Evolutionary conservation across 768 basidiomycete genomes (phyloP).

Genomic region (Macrolepiota fuliginosa): DNA sequence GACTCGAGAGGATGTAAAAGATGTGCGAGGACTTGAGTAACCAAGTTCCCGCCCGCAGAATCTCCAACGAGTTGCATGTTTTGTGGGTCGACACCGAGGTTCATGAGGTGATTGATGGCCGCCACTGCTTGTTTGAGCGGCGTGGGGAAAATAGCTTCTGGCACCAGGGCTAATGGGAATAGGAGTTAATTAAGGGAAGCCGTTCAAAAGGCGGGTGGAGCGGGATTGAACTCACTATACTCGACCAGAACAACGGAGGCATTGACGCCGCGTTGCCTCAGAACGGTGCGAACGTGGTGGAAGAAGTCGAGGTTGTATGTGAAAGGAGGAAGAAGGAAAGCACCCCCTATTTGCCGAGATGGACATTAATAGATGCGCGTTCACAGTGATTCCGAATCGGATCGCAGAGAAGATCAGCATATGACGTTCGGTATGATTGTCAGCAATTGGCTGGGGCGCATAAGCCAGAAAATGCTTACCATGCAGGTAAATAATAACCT

Average conservation of each 20-base stretch:
- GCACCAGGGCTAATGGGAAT: conserved; percentile 22
- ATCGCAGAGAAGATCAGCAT: not conserved
- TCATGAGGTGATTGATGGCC: conserved; percentile 27
- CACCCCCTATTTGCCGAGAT: conserved; percentile 14
- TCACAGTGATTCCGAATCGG: not conserved
- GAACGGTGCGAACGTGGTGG: conserved; percentile 8
- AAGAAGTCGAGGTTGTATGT: conserved; percentile 10
- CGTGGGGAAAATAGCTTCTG: conserved; percentile 25
- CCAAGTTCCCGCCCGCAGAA: conserved; percentile 33
- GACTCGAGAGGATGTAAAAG: conserved; percentile 26
- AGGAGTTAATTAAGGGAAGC: not conserved
- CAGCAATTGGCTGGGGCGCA: not conserved
- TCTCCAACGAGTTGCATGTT: conserved; percentile 33
- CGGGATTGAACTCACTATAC: conserved; percentile 15
- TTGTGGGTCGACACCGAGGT: conserved; percentile 27
- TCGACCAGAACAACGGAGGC: conserved; percentile 16
- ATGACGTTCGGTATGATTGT: not conserved
- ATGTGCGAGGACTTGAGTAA: conserved; percentile 29
- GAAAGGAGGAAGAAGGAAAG: conserved; percentile 15
- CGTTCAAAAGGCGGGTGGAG: not conserved
- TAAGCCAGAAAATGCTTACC: conserved; percentile 9
- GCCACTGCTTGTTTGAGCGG: conserved; percentile 26
- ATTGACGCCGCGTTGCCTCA: conserved; percentile 14
- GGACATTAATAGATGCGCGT: not conserved
- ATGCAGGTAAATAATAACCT: conserved; percentile 19